Evolutionary conservation across 148 eudicot genomes (phyloP), one percentile per base, ranked within the genome.

Genomic region (Amaranthus cruentus): DNA sequence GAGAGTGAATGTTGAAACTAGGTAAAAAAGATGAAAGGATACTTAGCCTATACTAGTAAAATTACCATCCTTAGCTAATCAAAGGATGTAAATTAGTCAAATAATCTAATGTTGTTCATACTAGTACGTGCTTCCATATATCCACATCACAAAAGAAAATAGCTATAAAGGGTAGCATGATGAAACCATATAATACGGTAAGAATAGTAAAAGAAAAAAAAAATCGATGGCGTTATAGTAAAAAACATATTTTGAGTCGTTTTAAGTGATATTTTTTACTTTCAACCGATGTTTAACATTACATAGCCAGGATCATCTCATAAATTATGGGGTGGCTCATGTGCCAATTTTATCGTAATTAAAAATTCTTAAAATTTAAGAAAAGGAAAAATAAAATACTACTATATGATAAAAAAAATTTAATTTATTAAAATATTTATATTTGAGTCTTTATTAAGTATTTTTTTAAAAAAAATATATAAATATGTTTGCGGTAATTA

Each of bases 21-120:
- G 70, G 72, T 70, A 49, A 76, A 44, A 47, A 47, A 55, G 50
- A 71, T 4, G 42, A 9, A 9, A 63, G 5, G n/a, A 57, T 72
- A 47, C 8, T 9, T 15, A 59, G 18, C 47, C 53, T 59, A 28
- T 50, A 7, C 4, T 44, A 62, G 51, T 14, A 12, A 56, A 9
- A 56, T 57, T 55, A 56, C 38, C 38, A 28, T 28, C 61, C 21
- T n/a, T 57, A 57, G 38, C 28, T 2, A 13, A 18, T 47, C 68
- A 65, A 65, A 28, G 49, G 53, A 65, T 13, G 38, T 28, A 65
- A 47, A n/a, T 3, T 0, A 47, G 53, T 47, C 69, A 6, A 18
- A 44, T 7, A 66, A n/a, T 15, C 69, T 58, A 18, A 58, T 15
- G 62, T 38, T 58, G 6, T 58, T 58, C 62, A 58, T 18, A 15